Conservation (phyloP, 2,329 filamentous ascomycete genomes). For the Hirsutella thompsonii region DNA sequence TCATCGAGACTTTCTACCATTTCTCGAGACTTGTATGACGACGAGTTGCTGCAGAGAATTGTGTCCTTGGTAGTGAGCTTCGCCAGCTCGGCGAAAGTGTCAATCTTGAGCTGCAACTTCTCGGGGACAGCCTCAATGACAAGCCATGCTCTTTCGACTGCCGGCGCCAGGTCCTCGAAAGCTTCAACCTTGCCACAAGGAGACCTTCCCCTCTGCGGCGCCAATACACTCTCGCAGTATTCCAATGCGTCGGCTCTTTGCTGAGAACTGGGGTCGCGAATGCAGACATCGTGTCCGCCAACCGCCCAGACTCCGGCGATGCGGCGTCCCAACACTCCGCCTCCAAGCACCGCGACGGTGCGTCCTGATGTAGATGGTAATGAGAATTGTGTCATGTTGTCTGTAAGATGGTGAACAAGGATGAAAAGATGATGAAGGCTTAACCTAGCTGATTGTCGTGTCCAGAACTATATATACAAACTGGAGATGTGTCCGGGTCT, state of each 20-base stretch:
- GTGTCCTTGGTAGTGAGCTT: slow-evolving; percentile 25
- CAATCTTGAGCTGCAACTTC: slow-evolving; percentile 32
- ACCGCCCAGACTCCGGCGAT: slow-evolving; percentile 26
- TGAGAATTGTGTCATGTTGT: too few species aligned
- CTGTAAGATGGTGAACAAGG: too few species aligned
- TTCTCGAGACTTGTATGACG: slow-evolving; percentile 35
- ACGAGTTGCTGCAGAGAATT: slow-evolving; percentile 37
- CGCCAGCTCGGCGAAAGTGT: slow-evolving; percentile 33
- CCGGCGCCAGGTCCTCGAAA: slow-evolving; percentile 22
- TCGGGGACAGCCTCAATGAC: slow-evolving; percentile 42
- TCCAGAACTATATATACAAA: too few species aligned
- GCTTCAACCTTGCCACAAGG: slow-evolving; percentile 12
- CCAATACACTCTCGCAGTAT: slow-evolving; percentile 24
- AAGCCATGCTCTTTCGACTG: slow-evolving; percentile 34
- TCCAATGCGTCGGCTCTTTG: slow-evolving; percentile 22
- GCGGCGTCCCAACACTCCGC: slow-evolving; percentile 28
- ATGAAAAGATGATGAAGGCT: too few species aligned
- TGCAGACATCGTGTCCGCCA: slow-evolving; percentile 26
- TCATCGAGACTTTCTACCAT: slow-evolving; percentile 30
- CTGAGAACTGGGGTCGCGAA: slow-evolving; percentile 26
- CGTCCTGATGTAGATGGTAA: too few species aligned
- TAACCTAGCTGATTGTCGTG: too few species aligned
- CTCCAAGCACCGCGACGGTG: slow-evolving; percentile 24
- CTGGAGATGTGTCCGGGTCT: too few species aligned
- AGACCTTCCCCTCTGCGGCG: slow-evolving; percentile 7